Base-by-base conservation (phyloP, 768 basidiomycete species). In the Pulveroboletus frians region DNA sequence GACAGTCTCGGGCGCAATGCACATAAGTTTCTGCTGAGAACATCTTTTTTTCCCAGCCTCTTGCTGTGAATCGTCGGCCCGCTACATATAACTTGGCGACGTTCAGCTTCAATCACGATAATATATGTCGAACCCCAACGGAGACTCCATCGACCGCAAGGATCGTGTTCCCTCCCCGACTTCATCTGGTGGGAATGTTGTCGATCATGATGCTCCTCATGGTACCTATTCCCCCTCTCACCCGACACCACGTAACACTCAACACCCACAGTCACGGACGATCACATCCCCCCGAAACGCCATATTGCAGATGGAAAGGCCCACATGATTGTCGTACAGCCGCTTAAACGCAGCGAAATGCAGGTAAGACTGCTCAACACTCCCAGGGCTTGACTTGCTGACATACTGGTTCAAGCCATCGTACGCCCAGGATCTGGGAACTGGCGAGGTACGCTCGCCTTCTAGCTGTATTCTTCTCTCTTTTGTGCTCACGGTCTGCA, bases 341-440 rank as follows among this genome's bases (percentile, higher is more conserved):
- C 91, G 1, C 71, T 92, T 69, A 88, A 83, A 71, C 78, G 80
- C 53, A 80, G 76, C 39, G 90, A 92, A 70, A 92, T 92, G 90
- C 90, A 92, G 83, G 87, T 83, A 35, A 38, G 73, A 58, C 21
- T 20, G 18, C 21, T n/a, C 23, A 18, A 15, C 39, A 17, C 3
- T 21, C 8, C 5, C 30, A 34, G 6, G 11, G 21, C 35, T 36
- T 44, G 14, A 38, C 26, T 39, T 23, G 14, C 49, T 64, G 44
- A 58, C 13, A 44, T n/a, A 23, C 39, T 30, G 7, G 13, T 23
- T 4, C 9, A 49, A 96, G 85, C 92, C 88, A 3, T 92, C 88
- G 0, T 96, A 97, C 66, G 82, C 92, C 3, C 92, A 97, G 69
- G 91, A 94, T 66, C 69, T 92, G 37, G 92, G 92, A 37, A 75